These are phyloP conservation scores for Spathaspora boniae DNA, from an alignment of 805 yeast genomes.

Conservation along the genomic window DNA sequence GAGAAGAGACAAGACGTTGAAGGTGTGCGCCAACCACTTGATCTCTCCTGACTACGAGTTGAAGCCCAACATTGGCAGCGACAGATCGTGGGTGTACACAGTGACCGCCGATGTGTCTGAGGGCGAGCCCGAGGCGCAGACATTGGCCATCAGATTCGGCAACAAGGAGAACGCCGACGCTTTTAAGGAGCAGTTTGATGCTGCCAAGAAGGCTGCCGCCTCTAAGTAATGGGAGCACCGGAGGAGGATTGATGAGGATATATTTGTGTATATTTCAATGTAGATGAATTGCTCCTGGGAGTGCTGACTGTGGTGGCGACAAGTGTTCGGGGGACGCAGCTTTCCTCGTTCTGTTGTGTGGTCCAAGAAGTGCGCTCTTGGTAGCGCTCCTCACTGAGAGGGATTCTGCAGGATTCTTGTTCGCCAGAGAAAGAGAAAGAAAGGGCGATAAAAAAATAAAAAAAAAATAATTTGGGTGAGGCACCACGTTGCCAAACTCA, in stretches of 20 bases:
- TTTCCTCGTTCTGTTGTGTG: no score
- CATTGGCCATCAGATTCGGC: slow-evolving; percentile 94
- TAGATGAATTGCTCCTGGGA: slow-evolving; percentile 1
- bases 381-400: no score
- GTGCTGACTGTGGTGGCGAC: slow-evolving; percentile 1
- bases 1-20: slow-evolving; percentile 99
- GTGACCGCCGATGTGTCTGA: slow-evolving; percentile 94
- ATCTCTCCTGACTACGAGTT: slow-evolving; percentile 77
- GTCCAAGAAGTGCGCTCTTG: no score
- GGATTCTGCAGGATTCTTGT: no score
- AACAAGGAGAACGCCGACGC: slow-evolving; percentile 90
- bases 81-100: slow-evolving; percentile 96
- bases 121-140: slow-evolving; percentile 93
- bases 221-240: slow-evolving; percentile 3
- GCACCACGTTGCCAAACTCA: no score
- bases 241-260: neutral
- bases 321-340: neutral
- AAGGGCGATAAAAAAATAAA: no score
- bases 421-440: no score
- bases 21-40: slow-evolving; percentile 96
- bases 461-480: no score
- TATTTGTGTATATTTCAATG: slow-evolving; percentile 3
- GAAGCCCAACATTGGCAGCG: slow-evolving; percentile 93
- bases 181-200: slow-evolving; percentile 88
- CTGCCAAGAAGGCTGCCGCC: slow-evolving; percentile 54